Base-by-base conservation (phyloP, 768 basidiomycete genomes). In the Coprinopsis marcescibilis region DNA sequence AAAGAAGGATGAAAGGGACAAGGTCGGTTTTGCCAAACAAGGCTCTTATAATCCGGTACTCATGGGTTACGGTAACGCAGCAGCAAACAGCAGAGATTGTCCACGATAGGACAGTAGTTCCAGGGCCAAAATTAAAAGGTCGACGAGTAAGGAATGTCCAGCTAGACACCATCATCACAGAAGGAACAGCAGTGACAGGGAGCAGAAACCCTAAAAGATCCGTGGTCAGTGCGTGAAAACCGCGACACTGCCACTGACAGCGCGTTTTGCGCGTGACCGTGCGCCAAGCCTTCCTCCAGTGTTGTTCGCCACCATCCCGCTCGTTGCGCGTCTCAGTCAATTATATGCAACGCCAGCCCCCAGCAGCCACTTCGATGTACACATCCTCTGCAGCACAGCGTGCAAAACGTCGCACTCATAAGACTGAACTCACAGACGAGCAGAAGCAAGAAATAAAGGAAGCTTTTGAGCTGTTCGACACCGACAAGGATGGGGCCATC, bases 391-490 rank as follows among this genome's bases (percentile, higher is more conserved):
- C 77, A 21, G 80, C 77, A 38, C 87, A 88, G 63, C 81, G 86
- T 49, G 85, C 87, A 52, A 78, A 76, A 60, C 70, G 87, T 54
- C 76, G 83, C 52, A 74, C 81, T 1, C 85, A 89, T 53, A 43
- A 81, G 27, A 89, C 89, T 53, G 89, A 92, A 52, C 80, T 92
- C 43, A 76, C 83, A 7, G 89, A 92, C 36, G 89, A 92, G 61
- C 89, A 91, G 58, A 89, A 89, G 57, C 89, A 92, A 57, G 96
- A 99, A 66, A 94, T 98, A 46, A 93, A 93, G 65, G 96, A 99
- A 60, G 96, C 96, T 0, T 99, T 99, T 59, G 95, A 98, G 65
- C 83, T 99, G 45, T 99, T 99, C 62, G 96, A 99, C 69, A 89
- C 93, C 36, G 96, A 99, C 76, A 96, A 97, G 72, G 96, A 99